Percentiles rank a stretch among this genome's conserved stretches.
Evolutionary conservation across 2,329 filamentous ascomycete species (phyloP).

Genomic region (Plenodomus tracheiphilus): DNA sequence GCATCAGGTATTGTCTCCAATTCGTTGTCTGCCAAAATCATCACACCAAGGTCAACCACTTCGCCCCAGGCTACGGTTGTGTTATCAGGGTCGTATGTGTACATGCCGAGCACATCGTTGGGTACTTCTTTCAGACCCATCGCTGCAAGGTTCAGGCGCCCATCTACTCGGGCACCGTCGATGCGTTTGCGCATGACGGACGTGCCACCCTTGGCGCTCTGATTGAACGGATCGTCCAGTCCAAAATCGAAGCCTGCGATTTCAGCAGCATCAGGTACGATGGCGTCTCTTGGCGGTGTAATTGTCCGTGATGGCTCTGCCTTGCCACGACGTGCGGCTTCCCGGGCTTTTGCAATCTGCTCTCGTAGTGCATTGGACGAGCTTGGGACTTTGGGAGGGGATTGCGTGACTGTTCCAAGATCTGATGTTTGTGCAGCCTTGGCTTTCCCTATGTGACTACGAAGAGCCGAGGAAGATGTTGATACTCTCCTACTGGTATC

Average conservation of each 20-base stretch:
- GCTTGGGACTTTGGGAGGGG: constrained; percentile 55
- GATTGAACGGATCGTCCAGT: constrained; percentile 71
- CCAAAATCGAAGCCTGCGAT: constrained; percentile 61
- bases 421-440: constrained; percentile 69
- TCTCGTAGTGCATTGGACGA: constrained; percentile 83
- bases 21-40: constrained; percentile 90
- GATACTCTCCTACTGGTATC: constrained; percentile 45
- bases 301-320: constrained; percentile 24
- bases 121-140: constrained; percentile 81
- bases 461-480: constrained; percentile 78
- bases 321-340: constrained; percentile 61
- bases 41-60: constrained; percentile 80
- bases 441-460: constrained; percentile 91
- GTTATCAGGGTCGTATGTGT: constrained; percentile 70
- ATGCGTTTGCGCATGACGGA: constrained; percentile 75
- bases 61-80: constrained; percentile 80
- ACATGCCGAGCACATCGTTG: constrained; percentile 84
- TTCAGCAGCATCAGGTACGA: constrained; percentile 35
- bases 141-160: constrained; percentile 84
- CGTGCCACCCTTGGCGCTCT: constrained; percentile 61
- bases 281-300: constrained; percentile 37
- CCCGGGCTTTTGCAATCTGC: constrained; percentile 88
- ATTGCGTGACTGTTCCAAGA: constrained; percentile 5
- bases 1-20: constrained; percentile 72
- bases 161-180: constrained; percentile 72